Percentiles rank a stretch among this genome's conserved stretches.
These are phyloP conservation scores for Fonsecaea multimorphosa DNA, from an alignment of 2,329 filamentous ascomycete genomes.

Conservation along the genomic window DNA sequence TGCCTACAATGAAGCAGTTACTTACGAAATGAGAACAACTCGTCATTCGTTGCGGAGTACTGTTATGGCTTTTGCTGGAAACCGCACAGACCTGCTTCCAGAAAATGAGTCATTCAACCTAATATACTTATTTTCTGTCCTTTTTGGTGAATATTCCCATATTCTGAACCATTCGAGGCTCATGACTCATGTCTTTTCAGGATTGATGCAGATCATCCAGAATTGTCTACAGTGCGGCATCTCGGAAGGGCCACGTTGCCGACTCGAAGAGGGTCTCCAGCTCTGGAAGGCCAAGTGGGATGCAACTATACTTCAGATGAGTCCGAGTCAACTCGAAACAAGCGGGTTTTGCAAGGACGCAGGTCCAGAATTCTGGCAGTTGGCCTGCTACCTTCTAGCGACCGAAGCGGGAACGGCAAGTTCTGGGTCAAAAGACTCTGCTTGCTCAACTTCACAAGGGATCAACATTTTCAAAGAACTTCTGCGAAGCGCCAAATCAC, in stretches of 20 bases:
- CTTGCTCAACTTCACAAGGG: too few relatives aligned
- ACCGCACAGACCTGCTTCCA: not conserved
- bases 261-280: not conserved
- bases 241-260: too few relatives aligned
- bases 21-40: not conserved
- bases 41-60: not conserved
- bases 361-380: slow-evolving; percentile 1
- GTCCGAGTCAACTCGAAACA: not conserved
- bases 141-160: not conserved
- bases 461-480: not conserved
- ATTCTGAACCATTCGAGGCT: not conserved
- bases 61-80: not conserved
- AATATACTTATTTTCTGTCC: not conserved
- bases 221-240: too few relatives aligned
- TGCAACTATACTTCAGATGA: not conserved
- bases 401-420: too few relatives aligned
- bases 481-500: not conserved
- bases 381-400: not conserved
- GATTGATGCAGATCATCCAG: not conserved
- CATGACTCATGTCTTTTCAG: not conserved
- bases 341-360: not conserved
- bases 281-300: slow-evolving; percentile 8
- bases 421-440: too few relatives aligned
- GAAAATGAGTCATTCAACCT: not conserved
- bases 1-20: not conserved